Conservation (phyloP, 805 yeast genomes). For the Cyberlindnera sargentensis region DNA sequence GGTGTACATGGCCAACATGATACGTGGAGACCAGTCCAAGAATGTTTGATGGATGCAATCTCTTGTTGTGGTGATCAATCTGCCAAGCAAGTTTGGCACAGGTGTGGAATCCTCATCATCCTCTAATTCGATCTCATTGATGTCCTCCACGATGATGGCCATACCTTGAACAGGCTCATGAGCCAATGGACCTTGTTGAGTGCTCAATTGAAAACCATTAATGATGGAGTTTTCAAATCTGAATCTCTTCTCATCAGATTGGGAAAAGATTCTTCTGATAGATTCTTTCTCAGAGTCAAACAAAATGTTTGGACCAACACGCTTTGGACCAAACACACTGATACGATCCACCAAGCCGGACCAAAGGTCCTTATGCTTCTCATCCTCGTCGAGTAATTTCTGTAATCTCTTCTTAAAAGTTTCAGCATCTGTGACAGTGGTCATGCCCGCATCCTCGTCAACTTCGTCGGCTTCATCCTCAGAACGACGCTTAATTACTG, state of each 20-base stretch:
- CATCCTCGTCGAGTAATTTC: slow-evolving; percentile 24
- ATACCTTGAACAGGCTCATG: slow-evolving; percentile 86
- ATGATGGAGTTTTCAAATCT: slow-evolving; percentile 56
- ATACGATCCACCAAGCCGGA: slow-evolving; percentile 32
- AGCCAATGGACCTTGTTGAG: slow-evolving; percentile 80
- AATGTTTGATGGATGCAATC: slow-evolving; percentile 67
- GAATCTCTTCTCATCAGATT: slow-evolving; percentile 15
- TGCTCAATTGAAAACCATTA: slow-evolving; percentile 82
- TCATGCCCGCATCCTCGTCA: slow-evolving; percentile 19
- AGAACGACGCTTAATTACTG: slow-evolving; percentile 9
- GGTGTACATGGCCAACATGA: slow-evolving; percentile 86
- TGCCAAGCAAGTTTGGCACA: slow-evolving; percentile 53
- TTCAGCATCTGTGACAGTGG: slow-evolving; percentile 19
- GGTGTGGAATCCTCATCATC: slow-evolving; percentile 18
- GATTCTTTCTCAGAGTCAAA: slow-evolving; percentile 41
- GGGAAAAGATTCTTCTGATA: slow-evolving; percentile 28
- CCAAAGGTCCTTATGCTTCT: slow-evolving; percentile 23
- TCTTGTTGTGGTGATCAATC: slow-evolving; percentile 65
- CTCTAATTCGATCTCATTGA: slow-evolving; percentile 26
- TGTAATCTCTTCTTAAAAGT: slow-evolving; percentile 30
- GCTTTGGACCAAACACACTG: slow-evolving; percentile 69
- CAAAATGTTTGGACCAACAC: slow-evolving; percentile 68
- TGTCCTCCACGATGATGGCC: slow-evolving; percentile 38
- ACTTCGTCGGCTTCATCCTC: slow-evolving; percentile 13
- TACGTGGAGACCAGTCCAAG: slow-evolving; percentile 78